Conservation (phyloP, 2,329 filamentous ascomycete genomes). For the Didymella segeticola region DNA sequence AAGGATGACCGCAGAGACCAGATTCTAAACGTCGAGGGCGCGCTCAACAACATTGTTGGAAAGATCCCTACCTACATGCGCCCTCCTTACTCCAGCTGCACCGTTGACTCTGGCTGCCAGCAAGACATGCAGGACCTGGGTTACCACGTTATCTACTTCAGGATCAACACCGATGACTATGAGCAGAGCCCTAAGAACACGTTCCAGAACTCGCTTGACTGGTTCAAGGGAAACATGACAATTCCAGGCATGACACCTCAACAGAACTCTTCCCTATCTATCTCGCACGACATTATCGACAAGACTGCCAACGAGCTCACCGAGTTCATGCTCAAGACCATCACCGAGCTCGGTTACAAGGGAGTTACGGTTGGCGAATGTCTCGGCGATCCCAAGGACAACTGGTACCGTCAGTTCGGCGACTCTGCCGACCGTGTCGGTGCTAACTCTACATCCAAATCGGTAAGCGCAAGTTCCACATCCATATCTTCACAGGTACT, state of each 20-base stretch:
- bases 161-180: conserved; percentile 67
- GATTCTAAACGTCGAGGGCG: conserved; percentile 60
- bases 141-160: conserved; percentile 65
- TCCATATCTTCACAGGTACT: neutral
- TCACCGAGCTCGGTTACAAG: conserved; percentile 46
- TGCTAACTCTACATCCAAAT: neutral
- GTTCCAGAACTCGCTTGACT: conserved; percentile 18
- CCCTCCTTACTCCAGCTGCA: conserved; percentile 53
- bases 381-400: conserved; percentile 49
- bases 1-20: conserved; percentile 51
- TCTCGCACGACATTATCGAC: conserved; percentile 57
- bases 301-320: conserved; percentile 52
- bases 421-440: conserved; percentile 10
- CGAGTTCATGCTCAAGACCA: conserved; percentile 47
- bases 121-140: conserved; percentile 50
- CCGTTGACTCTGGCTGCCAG: conserved; percentile 42
- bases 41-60: conserved; percentile 59
- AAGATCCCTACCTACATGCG: conserved; percentile 60
- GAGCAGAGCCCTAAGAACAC: conserved; percentile 50
- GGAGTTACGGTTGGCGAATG: conserved; percentile 55
- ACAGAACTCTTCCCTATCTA: conserved; percentile 53
- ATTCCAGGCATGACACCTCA: conserved; percentile 7
- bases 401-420: conserved; percentile 53
- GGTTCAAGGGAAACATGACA: conserved; percentile 16
- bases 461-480: neutral